Conservation (phyloP, 768 basidiomycete species). For the Rhizopogon vinicolor region DNA sequence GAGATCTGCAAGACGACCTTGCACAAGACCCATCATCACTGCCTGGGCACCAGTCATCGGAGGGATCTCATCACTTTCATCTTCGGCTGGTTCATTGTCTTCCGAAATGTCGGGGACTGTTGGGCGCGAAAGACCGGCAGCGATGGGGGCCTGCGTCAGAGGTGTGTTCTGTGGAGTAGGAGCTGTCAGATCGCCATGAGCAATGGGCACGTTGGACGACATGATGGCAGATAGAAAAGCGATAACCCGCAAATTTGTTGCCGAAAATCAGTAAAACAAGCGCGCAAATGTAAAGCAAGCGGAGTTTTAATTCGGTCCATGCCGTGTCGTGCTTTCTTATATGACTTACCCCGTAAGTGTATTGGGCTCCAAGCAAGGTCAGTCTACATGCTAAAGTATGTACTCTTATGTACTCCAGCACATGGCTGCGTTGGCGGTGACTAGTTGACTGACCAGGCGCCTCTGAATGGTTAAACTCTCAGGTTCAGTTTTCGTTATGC, state of each 20-base stretch:
- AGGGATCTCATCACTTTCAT: conserved; percentile 35
- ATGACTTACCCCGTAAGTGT: no score
- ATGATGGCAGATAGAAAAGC: conserved; percentile 36
- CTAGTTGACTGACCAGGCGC: background rate
- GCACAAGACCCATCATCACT: conserved; percentile 82
- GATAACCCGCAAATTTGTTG: conserved; percentile 14
- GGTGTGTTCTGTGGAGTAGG: conserved; percentile 96
- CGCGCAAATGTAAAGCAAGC: conserved; percentile 19
- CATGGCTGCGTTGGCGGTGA: background rate
- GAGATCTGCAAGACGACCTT: conserved; percentile 79
- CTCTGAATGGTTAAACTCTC: background rate
- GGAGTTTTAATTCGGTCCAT: conserved; percentile 29
- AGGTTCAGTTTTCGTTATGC: background rate
- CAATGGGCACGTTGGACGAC: conserved; percentile 69
- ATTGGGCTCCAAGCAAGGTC: no score
- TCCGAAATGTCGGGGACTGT: conserved; percentile 86
- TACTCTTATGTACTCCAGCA: no score
- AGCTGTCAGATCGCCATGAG: conserved; percentile 60
- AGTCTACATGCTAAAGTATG: no score
- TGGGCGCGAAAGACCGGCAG: conserved; percentile 75
- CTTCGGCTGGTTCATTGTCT: conserved; percentile 69
- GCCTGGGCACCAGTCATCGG: conserved; percentile 45
- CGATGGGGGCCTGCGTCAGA: conserved; percentile 75
- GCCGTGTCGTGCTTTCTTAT: conserved; percentile 14
- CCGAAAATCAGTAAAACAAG: conserved; percentile 19